These are phyloP conservation scores for Clathrus columnatus DNA, from an alignment of 768 basidiomycete genomes.

Conservation along the genomic window DNA sequence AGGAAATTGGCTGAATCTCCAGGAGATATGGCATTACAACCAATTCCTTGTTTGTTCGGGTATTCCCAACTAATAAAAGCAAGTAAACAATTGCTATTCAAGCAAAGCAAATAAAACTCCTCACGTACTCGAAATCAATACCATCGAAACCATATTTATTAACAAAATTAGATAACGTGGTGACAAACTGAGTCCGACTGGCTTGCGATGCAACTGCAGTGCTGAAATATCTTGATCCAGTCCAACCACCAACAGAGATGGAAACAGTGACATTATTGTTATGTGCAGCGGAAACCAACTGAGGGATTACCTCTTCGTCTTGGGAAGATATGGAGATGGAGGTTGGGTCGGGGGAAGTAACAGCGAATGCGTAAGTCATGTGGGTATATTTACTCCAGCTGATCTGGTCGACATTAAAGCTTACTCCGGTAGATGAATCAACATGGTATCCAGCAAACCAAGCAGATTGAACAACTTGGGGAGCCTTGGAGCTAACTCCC, in stretches of 20 bases:
- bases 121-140: conserved; percentile 30
- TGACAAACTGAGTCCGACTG: conserved; percentile 56
- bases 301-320: conserved; percentile 39
- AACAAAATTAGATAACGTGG: conserved; percentile 42
- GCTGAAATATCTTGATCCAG: conserved; percentile 55
- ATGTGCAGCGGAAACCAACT: conserved; percentile 44
- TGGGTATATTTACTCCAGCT: conserved; percentile 47
- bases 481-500: neutral
- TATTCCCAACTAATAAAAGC: conserved; percentile 67
- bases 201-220: conserved; percentile 42
- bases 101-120: neutral
- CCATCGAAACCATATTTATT: conserved; percentile 47
- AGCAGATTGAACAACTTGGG: conserved; percentile 32
- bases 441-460: conserved; percentile 53
- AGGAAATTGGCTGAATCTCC: conserved; percentile 76
- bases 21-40: conserved; percentile 55
- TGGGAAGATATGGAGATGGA: conserved; percentile 30
- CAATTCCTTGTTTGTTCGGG: conserved; percentile 56
- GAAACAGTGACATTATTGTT: conserved; percentile 14
- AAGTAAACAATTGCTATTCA: neutral
- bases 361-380: conserved; percentile 49
- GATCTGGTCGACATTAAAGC: conserved; percentile 26
- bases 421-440: conserved; percentile 22
- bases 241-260: conserved; percentile 64
- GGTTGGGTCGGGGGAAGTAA: conserved; percentile 25